Evolutionary conservation across 2,329 filamentous ascomycete genomes (phyloP).

Genomic region (Madurella mycetomatis): DNA sequence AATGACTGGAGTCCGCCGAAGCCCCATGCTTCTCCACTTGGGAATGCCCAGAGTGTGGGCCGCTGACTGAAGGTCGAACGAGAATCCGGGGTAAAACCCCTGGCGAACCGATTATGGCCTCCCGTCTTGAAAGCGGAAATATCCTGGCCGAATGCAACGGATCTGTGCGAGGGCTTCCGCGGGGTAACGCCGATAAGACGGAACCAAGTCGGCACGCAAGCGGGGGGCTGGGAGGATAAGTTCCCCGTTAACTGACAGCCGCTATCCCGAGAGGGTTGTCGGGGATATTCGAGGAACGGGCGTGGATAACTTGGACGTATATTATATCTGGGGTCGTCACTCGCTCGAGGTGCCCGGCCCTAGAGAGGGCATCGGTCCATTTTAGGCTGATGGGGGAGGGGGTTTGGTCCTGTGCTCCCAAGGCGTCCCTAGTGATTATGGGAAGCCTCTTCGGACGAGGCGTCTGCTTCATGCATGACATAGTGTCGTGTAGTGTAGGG

Average conservation of each 20-base stretch:
- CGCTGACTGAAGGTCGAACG: constrained; percentile 6
- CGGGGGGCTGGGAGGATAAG: background rate
- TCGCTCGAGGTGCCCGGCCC: background rate
- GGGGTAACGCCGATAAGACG: constrained; percentile 12
- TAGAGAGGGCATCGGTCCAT: background rate
- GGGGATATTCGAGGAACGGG: background rate
- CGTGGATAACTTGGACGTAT: background rate
- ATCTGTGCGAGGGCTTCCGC: constrained; percentile 1
- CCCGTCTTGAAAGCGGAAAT: constrained; percentile 12
- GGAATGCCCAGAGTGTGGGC: constrained; percentile 2
- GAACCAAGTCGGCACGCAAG: background rate
- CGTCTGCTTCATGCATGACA: background rate
- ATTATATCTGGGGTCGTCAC: constrained; percentile 15
- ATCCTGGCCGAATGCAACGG: constrained; percentile 11
- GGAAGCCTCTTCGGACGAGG: background rate
- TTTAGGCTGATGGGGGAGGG: constrained; percentile 22
- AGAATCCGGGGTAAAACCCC: constrained; percentile 22
- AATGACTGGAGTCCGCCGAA: background rate
- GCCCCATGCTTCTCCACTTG: background rate
- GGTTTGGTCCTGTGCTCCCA: too few relatives aligned
- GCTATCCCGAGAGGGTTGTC: background rate
- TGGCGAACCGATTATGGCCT: constrained; percentile 1
- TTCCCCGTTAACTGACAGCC: constrained; percentile 3
- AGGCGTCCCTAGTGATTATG: background rate
- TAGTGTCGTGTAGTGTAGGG: too few relatives aligned